Evolutionary conservation across 495 filamentous ascomycete genomes (phyloP).

Genomic region (Aspergillus cristatus): DNA sequence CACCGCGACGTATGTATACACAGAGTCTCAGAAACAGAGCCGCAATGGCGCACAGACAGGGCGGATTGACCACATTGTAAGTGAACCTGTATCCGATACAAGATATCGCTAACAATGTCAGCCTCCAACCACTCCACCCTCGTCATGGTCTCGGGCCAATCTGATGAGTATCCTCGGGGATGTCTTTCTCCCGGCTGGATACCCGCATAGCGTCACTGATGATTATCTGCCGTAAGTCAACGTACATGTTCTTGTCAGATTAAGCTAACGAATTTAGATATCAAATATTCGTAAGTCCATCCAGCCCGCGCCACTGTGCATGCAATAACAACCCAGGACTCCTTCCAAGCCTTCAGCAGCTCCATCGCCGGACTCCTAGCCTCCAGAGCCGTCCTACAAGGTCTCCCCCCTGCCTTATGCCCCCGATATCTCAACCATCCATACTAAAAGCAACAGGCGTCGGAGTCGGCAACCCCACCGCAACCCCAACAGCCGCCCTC

Average conservation of each 20-base stretch:
- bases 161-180: slow-evolving; percentile 22
- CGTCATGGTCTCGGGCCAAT: slow-evolving; percentile 23
- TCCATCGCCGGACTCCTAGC: slow-evolving; percentile 85
- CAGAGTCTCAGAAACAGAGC: slow-evolving; percentile 7
- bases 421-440: not conserved
- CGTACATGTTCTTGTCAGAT: slow-evolving; percentile 7
- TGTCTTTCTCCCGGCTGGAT: slow-evolving; percentile 86
- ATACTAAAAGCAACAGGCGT: slow-evolving; percentile 44
- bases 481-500: slow-evolving; percentile 79
- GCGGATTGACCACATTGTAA: slow-evolving; percentile 30
- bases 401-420: slow-evolving; percentile 23
- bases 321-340: slow-evolving; percentile 51
- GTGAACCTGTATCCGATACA: slow-evolving; percentile 6
- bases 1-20: slow-evolving; percentile 30
- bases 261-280: slow-evolving; percentile 40
- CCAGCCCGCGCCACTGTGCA: not conserved
- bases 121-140: slow-evolving; percentile 5
- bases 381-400: slow-evolving; percentile 83
- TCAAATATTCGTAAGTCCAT: slow-evolving; percentile 49
- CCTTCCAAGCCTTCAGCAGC: slow-evolving; percentile 89
- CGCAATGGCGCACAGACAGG: slow-evolving; percentile 4
- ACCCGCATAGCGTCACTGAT: slow-evolving; percentile 78
- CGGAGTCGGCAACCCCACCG: slow-evolving; percentile 79
- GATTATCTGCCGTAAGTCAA: slow-evolving; percentile 74
- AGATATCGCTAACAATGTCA: slow-evolving; percentile 3